Percentiles rank a stretch among this genome's conserved stretches.
These are phyloP conservation scores for Colletotrichum chrysophilum DNA, from an alignment of 2,329 filamentous ascomycete species.

Conservation along the genomic window DNA sequence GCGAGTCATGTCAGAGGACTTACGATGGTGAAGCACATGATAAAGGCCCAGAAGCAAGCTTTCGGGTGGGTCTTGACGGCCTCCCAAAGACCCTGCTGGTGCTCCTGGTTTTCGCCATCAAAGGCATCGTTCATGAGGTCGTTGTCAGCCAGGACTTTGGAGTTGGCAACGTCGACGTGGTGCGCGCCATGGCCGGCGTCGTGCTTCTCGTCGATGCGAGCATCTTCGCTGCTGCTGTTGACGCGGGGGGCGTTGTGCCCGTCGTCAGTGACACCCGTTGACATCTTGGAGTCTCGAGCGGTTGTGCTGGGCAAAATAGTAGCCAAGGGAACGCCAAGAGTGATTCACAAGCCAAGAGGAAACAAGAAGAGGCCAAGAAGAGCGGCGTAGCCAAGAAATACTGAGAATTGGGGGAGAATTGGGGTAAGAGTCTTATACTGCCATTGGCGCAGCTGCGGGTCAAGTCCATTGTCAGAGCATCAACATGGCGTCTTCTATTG, in stretches of 20 bases:
- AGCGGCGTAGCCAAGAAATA: background rate
- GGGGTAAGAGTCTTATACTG: background rate
- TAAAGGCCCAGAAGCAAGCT: slow-evolving; percentile 52
- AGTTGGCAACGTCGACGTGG: slow-evolving; percentile 32
- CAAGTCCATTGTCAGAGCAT: background rate
- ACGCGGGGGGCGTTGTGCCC: background rate
- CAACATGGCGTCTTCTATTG: background rate
- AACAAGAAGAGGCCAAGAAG: background rate
- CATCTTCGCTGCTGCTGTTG: background rate
- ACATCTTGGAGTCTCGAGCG: slow-evolving; percentile 10
- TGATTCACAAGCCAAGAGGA: background rate
- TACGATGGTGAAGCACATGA: slow-evolving; percentile 56
- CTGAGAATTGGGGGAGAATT: background rate
- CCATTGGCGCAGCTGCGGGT: background rate
- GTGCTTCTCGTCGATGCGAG: slow-evolving; percentile 11
- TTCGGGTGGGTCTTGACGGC: slow-evolving; percentile 45
- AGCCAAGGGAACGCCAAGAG: background rate
- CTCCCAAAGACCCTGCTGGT: slow-evolving; percentile 42
- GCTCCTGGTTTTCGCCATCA: slow-evolving; percentile 48
- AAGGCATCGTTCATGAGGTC: slow-evolving; percentile 45
- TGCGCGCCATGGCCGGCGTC: background rate
- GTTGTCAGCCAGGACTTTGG: slow-evolving; percentile 37
- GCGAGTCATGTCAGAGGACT: slow-evolving; percentile 22
- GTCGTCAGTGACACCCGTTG: slow-evolving; percentile 14
- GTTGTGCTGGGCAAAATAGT: background rate